Conservation (phyloP, 2,329 filamentous ascomycete species). For the Scedosporium minutisporum region DNA sequence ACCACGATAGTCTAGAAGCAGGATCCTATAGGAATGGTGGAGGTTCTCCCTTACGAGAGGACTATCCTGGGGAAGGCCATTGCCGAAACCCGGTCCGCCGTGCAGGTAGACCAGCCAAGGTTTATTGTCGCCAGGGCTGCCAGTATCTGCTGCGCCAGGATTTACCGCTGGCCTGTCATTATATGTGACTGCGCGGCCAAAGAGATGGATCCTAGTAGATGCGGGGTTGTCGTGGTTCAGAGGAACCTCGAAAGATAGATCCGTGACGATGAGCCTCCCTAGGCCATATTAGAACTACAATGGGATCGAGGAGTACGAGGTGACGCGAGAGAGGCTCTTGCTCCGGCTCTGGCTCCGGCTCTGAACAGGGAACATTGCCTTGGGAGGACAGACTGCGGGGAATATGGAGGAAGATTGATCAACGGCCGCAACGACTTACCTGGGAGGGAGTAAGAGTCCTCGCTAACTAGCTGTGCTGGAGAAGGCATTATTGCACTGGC, state of each 20-base stretch:
- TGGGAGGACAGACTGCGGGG: background rate
- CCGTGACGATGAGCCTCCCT: conserved; percentile 69
- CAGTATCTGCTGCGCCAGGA: conserved; percentile 24
- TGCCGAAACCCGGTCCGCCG: conserved; percentile 77
- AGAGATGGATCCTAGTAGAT: conserved; percentile 58
- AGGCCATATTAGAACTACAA: background rate
- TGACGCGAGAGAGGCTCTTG: background rate
- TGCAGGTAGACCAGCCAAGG: conserved; percentile 66
- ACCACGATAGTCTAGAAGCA: conserved; percentile 85
- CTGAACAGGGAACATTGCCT: too few species aligned
- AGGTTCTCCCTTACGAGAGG: conserved; percentile 61
- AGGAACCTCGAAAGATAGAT: conserved; percentile 81
- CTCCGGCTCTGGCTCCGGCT: too few species aligned
- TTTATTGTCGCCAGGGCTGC: conserved; percentile 27
- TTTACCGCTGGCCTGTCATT: conserved; percentile 51
- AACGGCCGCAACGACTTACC: conserved; percentile 1
- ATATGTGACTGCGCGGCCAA: conserved; percentile 64
- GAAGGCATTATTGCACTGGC: conserved; percentile 8
- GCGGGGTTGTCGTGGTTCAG: conserved; percentile 61
- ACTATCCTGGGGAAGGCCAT: conserved; percentile 59
- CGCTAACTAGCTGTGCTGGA: conserved; percentile 29
- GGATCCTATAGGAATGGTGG: conserved; percentile 71
- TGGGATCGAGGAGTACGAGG: background rate
- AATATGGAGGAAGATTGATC: background rate
- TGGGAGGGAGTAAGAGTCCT: conserved; percentile 31